Evolutionary conservation across 371 early-diverging fungal genomes (phyloP).

Genomic region (Mortierella sp.): DNA sequence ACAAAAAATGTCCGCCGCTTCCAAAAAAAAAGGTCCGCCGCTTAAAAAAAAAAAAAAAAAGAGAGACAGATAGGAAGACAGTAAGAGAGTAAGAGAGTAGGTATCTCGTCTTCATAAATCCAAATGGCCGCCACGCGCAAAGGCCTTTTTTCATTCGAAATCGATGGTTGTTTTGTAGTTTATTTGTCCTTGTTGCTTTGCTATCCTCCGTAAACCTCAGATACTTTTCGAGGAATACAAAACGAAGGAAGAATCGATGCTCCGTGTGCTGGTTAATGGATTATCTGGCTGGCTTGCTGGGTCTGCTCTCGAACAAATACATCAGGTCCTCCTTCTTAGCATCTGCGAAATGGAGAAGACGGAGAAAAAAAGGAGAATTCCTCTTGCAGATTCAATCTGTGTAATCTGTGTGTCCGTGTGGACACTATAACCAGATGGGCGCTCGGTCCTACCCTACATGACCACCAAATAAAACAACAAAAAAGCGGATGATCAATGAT

Average conservation of each 20-base stretch:
- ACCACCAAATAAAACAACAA: background rate
- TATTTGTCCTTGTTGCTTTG: background rate
- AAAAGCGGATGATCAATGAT: background rate
- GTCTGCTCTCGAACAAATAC: background rate
- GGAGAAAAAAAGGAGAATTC: background rate
- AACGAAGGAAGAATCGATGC: background rate
- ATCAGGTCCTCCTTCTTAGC: background rate
- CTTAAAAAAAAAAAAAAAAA: background rate
- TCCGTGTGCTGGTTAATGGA: constrained; percentile 2
- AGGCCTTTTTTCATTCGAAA: background rate
- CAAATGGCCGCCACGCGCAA: constrained; percentile 9
- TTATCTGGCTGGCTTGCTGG: background rate
- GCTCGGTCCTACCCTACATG: background rate
- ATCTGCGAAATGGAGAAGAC: background rate
- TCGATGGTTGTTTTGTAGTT: background rate
- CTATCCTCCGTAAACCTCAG: constrained; percentile 12
- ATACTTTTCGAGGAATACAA: background rate
- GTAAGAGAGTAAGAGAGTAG: too few relatives aligned
- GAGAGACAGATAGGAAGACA: too few relatives aligned
- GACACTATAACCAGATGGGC: constrained; percentile 1
- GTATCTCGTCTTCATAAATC: background rate
- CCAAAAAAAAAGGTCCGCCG: constrained; percentile 8
- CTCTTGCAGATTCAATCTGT: background rate
- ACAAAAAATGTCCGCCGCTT: constrained; percentile 5
- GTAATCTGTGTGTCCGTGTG: background rate